Evolutionary conservation across 2,329 filamentous ascomycete species (phyloP), one percentile per base, ranked within the genome.

Genomic region (Exserohilum turcica): DNA sequence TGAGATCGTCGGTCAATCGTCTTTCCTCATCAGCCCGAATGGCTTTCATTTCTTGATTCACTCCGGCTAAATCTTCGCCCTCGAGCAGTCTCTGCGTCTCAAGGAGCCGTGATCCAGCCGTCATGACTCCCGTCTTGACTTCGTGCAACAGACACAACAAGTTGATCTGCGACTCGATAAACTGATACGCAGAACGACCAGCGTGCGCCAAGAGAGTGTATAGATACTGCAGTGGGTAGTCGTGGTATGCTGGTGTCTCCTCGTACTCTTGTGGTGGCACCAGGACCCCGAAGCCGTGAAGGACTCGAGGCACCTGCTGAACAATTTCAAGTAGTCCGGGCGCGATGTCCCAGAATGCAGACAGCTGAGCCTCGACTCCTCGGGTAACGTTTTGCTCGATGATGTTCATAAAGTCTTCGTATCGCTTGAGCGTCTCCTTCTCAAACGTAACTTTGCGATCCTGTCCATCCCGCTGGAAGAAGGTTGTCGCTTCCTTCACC

Each of bases 331-430:
- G 82, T 0, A 99, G 82, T 3, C 87, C 86, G 2, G 94, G 94
- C 1, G 92, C 93, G 66, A 97, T 96, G 70, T 99, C 94, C 94
- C 94, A 99, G 73, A 97, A 99, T 0, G 93, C 92, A 8, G 89
- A 92, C 2, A 97, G 83, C 75, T 97, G 94, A 49, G 91, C 85
- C 71, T 97, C 92, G 9, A 97, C 91, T 13, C 93, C 94, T 8
- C 90, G 86, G 16, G 87, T 86, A 18, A 96, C 92, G 49, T 94
- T 94, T 63, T 87, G 83, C 71, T 96, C 91, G 27, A 97, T 85
- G 6, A 94, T 85, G 40, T 83, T 82, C 62, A 90, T 82, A 70
- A 97, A 92, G 18, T 88, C 86, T 62, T 90, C 84, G 16, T 88
- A 86, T 10, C 94, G 86, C 59, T 85, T 82, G 28, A 92, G 78